Conservation (phyloP, 257 asterid genomes). For the Lantana camara region DNA sequence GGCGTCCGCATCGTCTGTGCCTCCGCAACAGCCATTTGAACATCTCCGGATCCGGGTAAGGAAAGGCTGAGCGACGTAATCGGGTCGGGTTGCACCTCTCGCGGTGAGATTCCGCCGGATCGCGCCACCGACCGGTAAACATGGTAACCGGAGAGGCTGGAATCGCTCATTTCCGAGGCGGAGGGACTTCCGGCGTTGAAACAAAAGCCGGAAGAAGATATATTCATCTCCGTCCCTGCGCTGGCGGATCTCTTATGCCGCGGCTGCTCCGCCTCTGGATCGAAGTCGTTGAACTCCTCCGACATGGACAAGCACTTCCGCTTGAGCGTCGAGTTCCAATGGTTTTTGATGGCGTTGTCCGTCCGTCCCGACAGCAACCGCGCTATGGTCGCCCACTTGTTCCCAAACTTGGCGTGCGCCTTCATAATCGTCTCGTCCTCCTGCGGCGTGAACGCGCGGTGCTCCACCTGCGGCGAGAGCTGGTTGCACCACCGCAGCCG, state of each 20-base stretch:
- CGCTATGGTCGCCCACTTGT: slow-evolving; percentile 44
- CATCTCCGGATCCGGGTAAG: slow-evolving; percentile 47
- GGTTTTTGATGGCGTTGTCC: slow-evolving; percentile 36
- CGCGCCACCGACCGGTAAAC: slow-evolving; percentile 47
- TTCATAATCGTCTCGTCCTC: slow-evolving; percentile 39
- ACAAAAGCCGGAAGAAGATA: slow-evolving; percentile 30
- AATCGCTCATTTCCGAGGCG: slow-evolving; percentile 61
- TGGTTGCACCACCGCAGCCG: slow-evolving; percentile 55
- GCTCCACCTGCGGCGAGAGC: slow-evolving; percentile 51
- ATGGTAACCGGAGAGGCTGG: slow-evolving; percentile 46
- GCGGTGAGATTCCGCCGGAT: slow-evolving; percentile 45
- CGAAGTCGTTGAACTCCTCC: slow-evolving; percentile 50
- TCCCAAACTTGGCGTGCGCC: slow-evolving; percentile 40
- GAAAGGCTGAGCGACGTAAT: slow-evolving; percentile 56
- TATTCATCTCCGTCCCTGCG: slow-evolving; percentile 23
- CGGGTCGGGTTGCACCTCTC: slow-evolving; percentile 34
- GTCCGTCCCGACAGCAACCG: slow-evolving; percentile 38
- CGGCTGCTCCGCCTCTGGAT: slow-evolving; percentile 42
- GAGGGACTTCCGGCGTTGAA: slow-evolving; percentile 63
- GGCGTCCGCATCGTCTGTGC: background rate
- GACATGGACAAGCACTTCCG: slow-evolving; percentile 44
- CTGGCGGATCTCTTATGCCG: slow-evolving; percentile 57
- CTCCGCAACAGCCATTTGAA: background rate
- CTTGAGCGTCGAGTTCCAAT: slow-evolving; percentile 41
- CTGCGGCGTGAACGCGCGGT: slow-evolving; percentile 35